Base-by-base conservation (phyloP, 306 rosid species). In the Dryas drummondii region DNA sequence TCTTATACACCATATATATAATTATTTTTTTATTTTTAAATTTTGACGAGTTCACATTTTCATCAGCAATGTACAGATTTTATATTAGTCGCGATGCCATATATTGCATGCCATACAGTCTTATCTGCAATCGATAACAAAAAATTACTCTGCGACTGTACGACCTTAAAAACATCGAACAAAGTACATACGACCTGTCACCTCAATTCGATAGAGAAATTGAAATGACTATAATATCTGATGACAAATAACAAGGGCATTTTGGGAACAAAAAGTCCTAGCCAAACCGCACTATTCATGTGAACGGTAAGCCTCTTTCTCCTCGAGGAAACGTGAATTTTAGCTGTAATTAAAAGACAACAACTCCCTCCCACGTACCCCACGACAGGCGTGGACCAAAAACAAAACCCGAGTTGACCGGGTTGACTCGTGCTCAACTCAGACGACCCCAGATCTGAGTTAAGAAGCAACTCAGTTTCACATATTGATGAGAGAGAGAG, bases 391-490 rank as follows among this genome's bases (percentile, higher is more conserved):
- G 37, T 32, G 37, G 37, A 32, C 37, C 37, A 32, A 32, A 32
- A 32, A 32, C 37, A 32, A 32, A 32, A 32, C 37, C 37, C 37
- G 37, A 32, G 49, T 46, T 9, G 67, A 40, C 15, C 13, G 71
- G 73, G 72, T 76, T 68, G 82, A 77, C 65, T 61, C 72, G 44
- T 5, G 58, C 44, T 1, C 48, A 53, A 71, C 76, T 56, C 58
- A 74, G 82, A 82, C 72, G 68, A 63, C 10, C 9, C 3, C 68
- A 79, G 82, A 90, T 76, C 87, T 68, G 82, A 82, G 84, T 69
- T 76, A 15, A 45, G 51, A 46, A 19, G 13, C 76, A 47, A 78
- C 46, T 57, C 46, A 45, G 66, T 52, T 46, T 62, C 27, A n/a
- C 13, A 27, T 4, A 32, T 61, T 37, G 46, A 66, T n/a, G 1